Evolutionary conservation across 768 basidiomycete genomes (phyloP), one percentile per base, ranked within the genome.

Genomic region (Leccinellum luteum): DNA sequence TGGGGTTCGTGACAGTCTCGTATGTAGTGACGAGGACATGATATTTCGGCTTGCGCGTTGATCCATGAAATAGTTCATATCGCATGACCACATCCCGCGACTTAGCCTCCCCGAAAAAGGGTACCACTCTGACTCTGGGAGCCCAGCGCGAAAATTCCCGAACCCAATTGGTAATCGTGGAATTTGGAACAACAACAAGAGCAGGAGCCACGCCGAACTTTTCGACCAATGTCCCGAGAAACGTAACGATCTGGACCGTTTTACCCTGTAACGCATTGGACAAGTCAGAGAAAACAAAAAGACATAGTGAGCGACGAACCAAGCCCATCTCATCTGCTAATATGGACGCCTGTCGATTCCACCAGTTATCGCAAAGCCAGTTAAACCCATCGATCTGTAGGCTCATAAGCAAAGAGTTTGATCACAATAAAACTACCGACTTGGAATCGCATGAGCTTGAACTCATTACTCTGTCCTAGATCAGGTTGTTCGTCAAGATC

Each of bases 241-340:
- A 92, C 0, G 90, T 85, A 27, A 86, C 86, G 51, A 98, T 87
- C 67, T 97, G 95, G 2, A 98, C 91, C 0, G 95, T 98, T 78
- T 92, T 94, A 0, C 92, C 90, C 87, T 93, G 59, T 21, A 38
- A 57, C 48, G 23, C 12, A 43, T 12, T 12, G 41, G 12, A 13
- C 10, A 13, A 21, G 30, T 62, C 25, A 52, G 21, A 31, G 34
- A 9, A 62, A 67, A 4, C 48, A 14, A 19, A 54, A 41, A 19
- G 23, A 27, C 35, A 4, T 10, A 32, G 57, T 23, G 48, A 38
- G 43, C 23, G 27, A 68, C 78, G 52, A 70, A 92, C 93, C 69
- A 94, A 74, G 57, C 94, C 94, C 97, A 99, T 98, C 72, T 98
- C 97, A 69, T 99, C 97, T 3, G 97, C 96, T 21, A 98, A 81